Percentiles rank a stretch among this genome's conserved stretches.
phyloP scores from a whole-genome alignment of 805 yeast species.

The Candida vartiovaarae region DNA sequence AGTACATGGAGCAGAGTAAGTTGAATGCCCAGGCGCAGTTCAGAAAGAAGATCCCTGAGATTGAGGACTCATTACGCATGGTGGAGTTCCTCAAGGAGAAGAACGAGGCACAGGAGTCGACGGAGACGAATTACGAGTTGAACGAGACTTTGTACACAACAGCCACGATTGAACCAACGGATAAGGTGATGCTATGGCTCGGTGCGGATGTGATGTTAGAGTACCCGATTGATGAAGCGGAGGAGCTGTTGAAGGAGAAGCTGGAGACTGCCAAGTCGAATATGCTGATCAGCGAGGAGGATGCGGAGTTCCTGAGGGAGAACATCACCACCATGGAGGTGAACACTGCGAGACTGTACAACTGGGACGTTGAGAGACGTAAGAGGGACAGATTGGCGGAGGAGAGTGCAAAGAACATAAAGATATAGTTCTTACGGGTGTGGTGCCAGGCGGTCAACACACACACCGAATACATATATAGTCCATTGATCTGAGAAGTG shows the following conservation, averaged over 20 bases:
- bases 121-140: constrained; percentile 79
- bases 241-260: constrained; percentile 55
- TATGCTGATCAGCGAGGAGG: constrained; percentile 64
- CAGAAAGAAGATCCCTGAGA: constrained; percentile 80
- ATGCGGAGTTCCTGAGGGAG: constrained; percentile 74
- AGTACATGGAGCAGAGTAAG: constrained; percentile 60
- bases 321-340: constrained; percentile 98
- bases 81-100: constrained; percentile 52
- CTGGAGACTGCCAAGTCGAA: constrained; percentile 55
- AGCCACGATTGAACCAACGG: constrained; percentile 60
- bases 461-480: not conserved
- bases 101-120: constrained; percentile 32
- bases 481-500: not conserved
- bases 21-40: constrained; percentile 36
- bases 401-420: constrained; percentile 32
- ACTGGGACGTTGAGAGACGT: constrained; percentile 82
- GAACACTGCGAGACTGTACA: constrained; percentile 86
- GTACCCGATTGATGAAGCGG: constrained; percentile 85
- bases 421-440: constrained; percentile 1
- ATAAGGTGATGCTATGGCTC: constrained; percentile 83
- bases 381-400: constrained; percentile 37
- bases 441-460: too few species aligned
- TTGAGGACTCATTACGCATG: constrained; percentile 74
- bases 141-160: constrained; percentile 88
- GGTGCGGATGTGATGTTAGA: constrained; percentile 98